These are phyloP conservation scores for Naganishia sp. DNA, from an alignment of 1,284 basidiomycete genomes.

Conservation along the genomic window DNA sequence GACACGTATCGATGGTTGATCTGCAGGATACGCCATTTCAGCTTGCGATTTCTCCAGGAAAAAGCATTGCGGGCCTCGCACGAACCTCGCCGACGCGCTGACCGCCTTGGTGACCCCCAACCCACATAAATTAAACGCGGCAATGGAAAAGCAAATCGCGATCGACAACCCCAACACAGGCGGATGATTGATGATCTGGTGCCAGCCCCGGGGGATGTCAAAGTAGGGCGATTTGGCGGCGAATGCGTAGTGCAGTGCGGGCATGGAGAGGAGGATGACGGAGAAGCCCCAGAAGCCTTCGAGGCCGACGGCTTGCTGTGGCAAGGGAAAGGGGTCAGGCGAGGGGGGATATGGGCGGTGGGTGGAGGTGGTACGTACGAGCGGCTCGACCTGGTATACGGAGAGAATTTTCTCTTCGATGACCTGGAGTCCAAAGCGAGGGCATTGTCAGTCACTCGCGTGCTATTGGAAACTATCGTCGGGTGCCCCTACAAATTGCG, in stretches of 20 bases:
- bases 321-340: background rate
- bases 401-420: conserved; percentile 95
- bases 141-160: conserved; percentile 77
- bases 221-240: conserved; percentile 76
- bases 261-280: conserved; percentile 57
- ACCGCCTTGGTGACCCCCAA: conserved; percentile 87
- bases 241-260: conserved; percentile 58
- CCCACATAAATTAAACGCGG: conserved; percentile 96
- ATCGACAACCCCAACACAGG: conserved; percentile 74
- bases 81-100: conserved; percentile 79
- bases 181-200: conserved; percentile 79
- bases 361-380: conserved; percentile 53
- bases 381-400: conserved; percentile 81
- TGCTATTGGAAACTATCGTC: background rate
- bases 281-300: conserved; percentile 90
- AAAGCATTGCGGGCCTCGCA: conserved; percentile 6
- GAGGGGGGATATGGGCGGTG: background rate
- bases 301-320: conserved; percentile 76
- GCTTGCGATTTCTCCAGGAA: conserved; percentile 41
- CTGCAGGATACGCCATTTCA: conserved; percentile 36
- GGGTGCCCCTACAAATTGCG: conserved; percentile 45
- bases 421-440: conserved; percentile 55
- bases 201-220: conserved; percentile 85
- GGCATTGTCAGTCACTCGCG: too few species aligned
- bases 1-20: conserved; percentile 85